These are phyloP conservation scores for Cyberlindnera meyerae DNA, from an alignment of 805 yeast species.

Conservation along the genomic window DNA sequence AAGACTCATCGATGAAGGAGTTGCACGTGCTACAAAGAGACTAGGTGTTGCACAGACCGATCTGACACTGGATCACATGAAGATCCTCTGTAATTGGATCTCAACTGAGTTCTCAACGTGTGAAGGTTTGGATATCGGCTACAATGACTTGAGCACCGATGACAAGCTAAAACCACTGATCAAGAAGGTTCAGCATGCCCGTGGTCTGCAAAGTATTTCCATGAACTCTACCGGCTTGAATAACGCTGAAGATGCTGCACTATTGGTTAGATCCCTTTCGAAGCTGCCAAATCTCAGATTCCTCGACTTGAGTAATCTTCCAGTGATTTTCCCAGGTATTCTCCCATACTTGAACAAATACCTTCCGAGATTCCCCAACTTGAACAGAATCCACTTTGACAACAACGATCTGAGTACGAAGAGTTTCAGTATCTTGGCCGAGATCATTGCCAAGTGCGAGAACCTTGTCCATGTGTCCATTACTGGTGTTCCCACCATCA, in stretches of 20 bases:
- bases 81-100: slow-evolving; percentile 56
- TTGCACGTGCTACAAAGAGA: slow-evolving; percentile 46
- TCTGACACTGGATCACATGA: slow-evolving; percentile 53
- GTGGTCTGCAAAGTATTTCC: slow-evolving; percentile 45
- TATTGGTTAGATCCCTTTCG: slow-evolving; percentile 45
- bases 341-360: slow-evolving; percentile 53
- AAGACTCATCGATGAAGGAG: slow-evolving; percentile 51
- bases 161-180: slow-evolving; percentile 26
- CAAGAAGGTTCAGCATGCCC: slow-evolving; percentile 15
- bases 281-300: slow-evolving; percentile 57
- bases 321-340: slow-evolving; percentile 59
- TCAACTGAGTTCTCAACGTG: slow-evolving; percentile 34
- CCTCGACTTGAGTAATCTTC: slow-evolving; percentile 71
- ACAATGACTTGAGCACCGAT: slow-evolving; percentile 53
- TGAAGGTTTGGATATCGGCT: slow-evolving; percentile 78
- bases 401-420: slow-evolving; percentile 53
- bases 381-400: slow-evolving; percentile 69
- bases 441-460: slow-evolving; percentile 64
- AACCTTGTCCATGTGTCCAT: slow-evolving; percentile 65
- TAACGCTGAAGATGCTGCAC: slow-evolving; percentile 46
- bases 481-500: slow-evolving; percentile 53
- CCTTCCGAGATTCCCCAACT: slow-evolving; percentile 61
- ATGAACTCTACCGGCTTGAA: slow-evolving; percentile 58
- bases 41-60: slow-evolving; percentile 78
- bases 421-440: slow-evolving; percentile 56